These are phyloP conservation scores for Kodamaea anthophila DNA, from an alignment of 1,139 yeast genomes.

Conservation along the genomic window DNA sequence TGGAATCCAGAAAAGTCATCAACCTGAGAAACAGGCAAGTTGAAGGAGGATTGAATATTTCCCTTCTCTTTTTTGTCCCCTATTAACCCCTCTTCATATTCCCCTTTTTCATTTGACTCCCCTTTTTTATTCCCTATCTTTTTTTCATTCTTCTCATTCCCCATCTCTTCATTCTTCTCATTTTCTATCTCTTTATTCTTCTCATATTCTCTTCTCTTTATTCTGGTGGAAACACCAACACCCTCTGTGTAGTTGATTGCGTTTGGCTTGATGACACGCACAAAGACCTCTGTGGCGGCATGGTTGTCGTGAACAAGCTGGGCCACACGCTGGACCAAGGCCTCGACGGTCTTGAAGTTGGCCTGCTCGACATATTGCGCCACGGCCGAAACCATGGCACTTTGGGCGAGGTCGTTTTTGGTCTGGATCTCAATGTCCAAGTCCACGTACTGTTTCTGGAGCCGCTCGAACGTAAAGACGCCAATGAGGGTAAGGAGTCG, in stretches of 20 bases:
- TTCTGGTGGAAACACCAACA: conserved; percentile 74
- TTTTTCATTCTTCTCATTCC: conserved; percentile 13
- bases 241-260: conserved; percentile 85
- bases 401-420: conserved; percentile 13
- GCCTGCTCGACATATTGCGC: conserved; percentile 62
- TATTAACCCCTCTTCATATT: no score
- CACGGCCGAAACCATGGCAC: conserved; percentile 39
- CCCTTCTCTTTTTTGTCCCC: not conserved
- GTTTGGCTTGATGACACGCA: conserved; percentile 75
- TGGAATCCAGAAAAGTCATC: conserved; percentile 22
- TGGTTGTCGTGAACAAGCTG: conserved; percentile 47
- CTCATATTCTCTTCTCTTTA: conserved; percentile 25
- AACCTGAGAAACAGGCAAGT: conserved; percentile 15
- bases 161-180: no score
- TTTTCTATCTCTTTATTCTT: no score
- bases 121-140: no score
- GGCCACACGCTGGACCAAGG: conserved; percentile 71
- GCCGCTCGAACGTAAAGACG: conserved; percentile 82
- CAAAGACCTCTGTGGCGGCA: conserved; percentile 34
- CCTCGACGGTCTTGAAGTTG: conserved; percentile 88
- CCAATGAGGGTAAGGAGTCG: conserved; percentile 75
- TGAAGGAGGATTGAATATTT: conserved; percentile 7
- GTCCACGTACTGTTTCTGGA: conserved; percentile 68
- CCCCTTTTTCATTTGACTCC: no score
- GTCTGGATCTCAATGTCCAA: conserved; percentile 46